Conservation (phyloP, 805 yeast species). For the Jamesozyma gamospora region DNA sequence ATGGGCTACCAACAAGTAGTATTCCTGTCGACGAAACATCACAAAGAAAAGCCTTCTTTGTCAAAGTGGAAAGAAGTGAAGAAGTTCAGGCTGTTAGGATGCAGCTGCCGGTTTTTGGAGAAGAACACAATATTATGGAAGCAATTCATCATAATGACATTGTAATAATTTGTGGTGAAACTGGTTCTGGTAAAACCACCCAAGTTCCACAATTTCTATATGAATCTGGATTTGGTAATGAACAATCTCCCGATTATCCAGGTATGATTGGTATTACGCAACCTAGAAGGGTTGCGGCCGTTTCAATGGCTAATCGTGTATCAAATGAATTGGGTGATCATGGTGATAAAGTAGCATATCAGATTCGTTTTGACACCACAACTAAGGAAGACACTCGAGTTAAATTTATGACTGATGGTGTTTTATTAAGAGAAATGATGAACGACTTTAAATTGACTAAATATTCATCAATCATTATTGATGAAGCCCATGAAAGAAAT, state of each 20-base stretch:
- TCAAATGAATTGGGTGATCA: conserved; percentile 66
- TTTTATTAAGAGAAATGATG: conserved; percentile 85
- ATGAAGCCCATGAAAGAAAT: conserved; percentile 97
- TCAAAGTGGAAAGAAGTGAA: conserved; percentile 53
- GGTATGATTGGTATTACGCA: conserved; percentile 97
- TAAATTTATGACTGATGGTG: conserved; percentile 94
- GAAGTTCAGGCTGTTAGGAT: conserved; percentile 59
- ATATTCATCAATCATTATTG: conserved; percentile 81
- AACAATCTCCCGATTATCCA: conserved; percentile 48
- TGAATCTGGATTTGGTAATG: conserved; percentile 81
- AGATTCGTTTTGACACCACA: conserved; percentile 70
- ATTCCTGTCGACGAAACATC: conserved; percentile 46
- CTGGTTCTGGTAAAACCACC: conserved; percentile 98
- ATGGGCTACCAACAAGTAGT: conserved; percentile 55
- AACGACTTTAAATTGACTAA: conserved; percentile 68
- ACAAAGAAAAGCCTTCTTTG: conserved; percentile 52
- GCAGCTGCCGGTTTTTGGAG: conserved; percentile 78
- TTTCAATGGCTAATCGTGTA: conserved; percentile 81
- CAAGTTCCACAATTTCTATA: conserved; percentile 94
- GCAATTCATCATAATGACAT: conserved; percentile 88
- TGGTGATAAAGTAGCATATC: conserved; percentile 63
- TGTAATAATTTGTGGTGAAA: conserved; percentile 89
- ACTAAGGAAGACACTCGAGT: conserved; percentile 55
- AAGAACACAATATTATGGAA: conserved; percentile 91
- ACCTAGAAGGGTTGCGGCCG: conserved; percentile 90